Evolutionary conservation across 2,329 filamentous ascomycete genomes (phyloP), one percentile per base, ranked within the genome.

Genomic region (Calonectria pseudoturangicola): DNA sequence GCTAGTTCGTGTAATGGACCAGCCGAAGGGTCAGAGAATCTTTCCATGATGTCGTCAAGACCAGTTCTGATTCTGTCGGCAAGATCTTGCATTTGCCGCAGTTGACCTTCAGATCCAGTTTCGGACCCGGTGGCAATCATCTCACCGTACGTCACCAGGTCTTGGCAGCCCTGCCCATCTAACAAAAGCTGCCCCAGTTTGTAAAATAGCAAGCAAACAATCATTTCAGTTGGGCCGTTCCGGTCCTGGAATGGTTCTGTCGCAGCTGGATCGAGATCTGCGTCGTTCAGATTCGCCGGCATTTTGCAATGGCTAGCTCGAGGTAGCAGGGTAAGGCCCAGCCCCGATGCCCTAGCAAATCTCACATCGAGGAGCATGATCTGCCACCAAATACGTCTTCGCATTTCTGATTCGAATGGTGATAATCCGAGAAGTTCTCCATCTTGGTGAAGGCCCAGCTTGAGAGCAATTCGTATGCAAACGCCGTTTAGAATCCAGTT

Each of bases 361-460:
- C 36, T 72, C 47, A 62, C 56, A 43, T 45, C 75, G 33, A 75
- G 58, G 15, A 66, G 68, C 30, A 73, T 62, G 21, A 76, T 70
- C 36, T 76, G 75, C 75, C 75, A 76, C 75, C 75, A 76, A 4
- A 75, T 54, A 3, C 75, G 71, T 18, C 75, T 48, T 21, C 75
- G 67, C 48, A 75, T 74, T 39, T 76, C 75, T 18, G 56, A 70
- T 15, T 73, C 69, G 18, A 76, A 68, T 5, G 68, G 63, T 2
- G 58, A 41, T 15, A 76, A 47, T 0, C 65, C 67, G 1, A 76
- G 54, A 3, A 64, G 15, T 21, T 75, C 71, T n/a, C 75, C 75
- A 41, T 76, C 75, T 36, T 70, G 68, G 28, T 76, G 75, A 1
- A 76, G 60, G 25, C 75, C 75, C 48, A 75, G 47, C 18, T 73